Conservation (phyloP, 495 filamentous ascomycete species). For the Lasiosphaeria ovina region DNA sequence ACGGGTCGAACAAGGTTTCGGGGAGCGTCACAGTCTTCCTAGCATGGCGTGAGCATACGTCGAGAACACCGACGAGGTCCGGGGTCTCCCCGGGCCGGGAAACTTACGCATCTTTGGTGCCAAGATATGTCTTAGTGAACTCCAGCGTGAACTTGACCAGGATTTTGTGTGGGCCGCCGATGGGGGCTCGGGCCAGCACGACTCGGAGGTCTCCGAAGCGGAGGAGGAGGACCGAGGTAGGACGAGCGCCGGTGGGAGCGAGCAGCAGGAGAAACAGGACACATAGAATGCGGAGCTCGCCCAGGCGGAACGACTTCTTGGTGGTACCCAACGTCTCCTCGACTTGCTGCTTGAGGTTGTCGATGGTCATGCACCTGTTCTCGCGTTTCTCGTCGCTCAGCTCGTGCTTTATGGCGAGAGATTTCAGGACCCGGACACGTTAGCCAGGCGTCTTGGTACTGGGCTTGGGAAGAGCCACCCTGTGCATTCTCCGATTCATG, state of each 20-base stretch:
- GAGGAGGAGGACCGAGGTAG: slow-evolving; percentile 7
- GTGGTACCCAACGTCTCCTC: background rate
- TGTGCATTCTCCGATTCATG: slow-evolving; percentile 8
- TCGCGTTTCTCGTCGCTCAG: slow-evolving; percentile 10
- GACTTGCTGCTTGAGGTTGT: slow-evolving; percentile 9
- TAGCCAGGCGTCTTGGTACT: background rate
- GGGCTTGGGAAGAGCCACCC: background rate
- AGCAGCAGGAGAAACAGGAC: slow-evolving; percentile 10
- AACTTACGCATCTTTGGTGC: slow-evolving; percentile 10
- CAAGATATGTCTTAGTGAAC: slow-evolving; percentile 11
- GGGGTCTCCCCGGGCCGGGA: background rate
- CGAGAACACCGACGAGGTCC: background rate
- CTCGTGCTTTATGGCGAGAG: slow-evolving; percentile 4
- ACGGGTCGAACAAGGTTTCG: slow-evolving; percentile 4
- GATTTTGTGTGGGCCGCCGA: slow-evolving; percentile 8
- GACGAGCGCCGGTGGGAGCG: slow-evolving; percentile 8
- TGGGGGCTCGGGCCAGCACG: slow-evolving; percentile 2
- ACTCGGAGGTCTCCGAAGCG: slow-evolving; percentile 8
- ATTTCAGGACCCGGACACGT: slow-evolving; percentile 6
- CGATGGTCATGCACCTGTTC: slow-evolving; percentile 9
- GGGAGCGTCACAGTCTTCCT: slow-evolving; percentile 10
- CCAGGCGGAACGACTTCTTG: slow-evolving; percentile 3
- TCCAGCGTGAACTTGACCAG: slow-evolving; percentile 11
- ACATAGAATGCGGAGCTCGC: slow-evolving; percentile 9
- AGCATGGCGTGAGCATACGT: slow-evolving; percentile 5